Percentiles rank a stretch among this genome's conserved stretches.
phyloP scores from a whole-genome alignment of 2,329 filamentous ascomycete genomes.

The Plenodomus tracheiphilus region DNA sequence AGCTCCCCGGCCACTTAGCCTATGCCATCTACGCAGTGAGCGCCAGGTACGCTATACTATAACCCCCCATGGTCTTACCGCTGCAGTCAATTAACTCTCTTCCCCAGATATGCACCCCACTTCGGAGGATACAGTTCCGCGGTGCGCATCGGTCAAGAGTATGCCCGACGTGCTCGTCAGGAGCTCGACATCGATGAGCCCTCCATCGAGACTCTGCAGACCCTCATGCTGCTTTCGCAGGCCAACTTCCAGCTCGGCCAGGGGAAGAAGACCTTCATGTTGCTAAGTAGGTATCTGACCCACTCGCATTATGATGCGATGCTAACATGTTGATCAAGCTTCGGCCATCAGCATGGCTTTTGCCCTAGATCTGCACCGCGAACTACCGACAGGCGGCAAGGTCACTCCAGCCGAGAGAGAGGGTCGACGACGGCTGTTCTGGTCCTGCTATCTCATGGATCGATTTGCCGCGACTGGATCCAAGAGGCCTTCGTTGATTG shows the following conservation, averaged over 20 bases:
- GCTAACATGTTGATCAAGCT: conserved; percentile 52
- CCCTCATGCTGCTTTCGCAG: conserved; percentile 73
- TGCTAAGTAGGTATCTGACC: conserved; percentile 62
- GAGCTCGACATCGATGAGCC: conserved; percentile 79
- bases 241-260: conserved; percentile 77
- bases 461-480: conserved; percentile 82
- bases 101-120: conserved; percentile 68
- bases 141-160: conserved; percentile 70
- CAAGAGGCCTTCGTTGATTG: conserved; percentile 77
- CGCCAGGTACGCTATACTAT: conserved; percentile 42
- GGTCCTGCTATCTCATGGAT: conserved; percentile 86
- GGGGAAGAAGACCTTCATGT: conserved; percentile 86
- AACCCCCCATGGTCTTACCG: conserved; percentile 52
- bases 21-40: conserved; percentile 58
- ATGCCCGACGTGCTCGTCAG: conserved; percentile 68
- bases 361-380: conserved; percentile 78
- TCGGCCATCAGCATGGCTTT: conserved; percentile 81
- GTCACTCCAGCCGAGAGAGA: conserved; percentile 72
- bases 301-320: not conserved
- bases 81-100: conserved; percentile 41
- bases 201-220: conserved; percentile 75
- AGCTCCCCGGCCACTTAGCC: conserved; percentile 58
- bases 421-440: conserved; percentile 78
- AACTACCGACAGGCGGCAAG: conserved; percentile 66
- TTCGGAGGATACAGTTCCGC: conserved; percentile 68